Conservation (phyloP, 768 basidiomycete genomes). For the Auricularia auricula-judae region DNA sequence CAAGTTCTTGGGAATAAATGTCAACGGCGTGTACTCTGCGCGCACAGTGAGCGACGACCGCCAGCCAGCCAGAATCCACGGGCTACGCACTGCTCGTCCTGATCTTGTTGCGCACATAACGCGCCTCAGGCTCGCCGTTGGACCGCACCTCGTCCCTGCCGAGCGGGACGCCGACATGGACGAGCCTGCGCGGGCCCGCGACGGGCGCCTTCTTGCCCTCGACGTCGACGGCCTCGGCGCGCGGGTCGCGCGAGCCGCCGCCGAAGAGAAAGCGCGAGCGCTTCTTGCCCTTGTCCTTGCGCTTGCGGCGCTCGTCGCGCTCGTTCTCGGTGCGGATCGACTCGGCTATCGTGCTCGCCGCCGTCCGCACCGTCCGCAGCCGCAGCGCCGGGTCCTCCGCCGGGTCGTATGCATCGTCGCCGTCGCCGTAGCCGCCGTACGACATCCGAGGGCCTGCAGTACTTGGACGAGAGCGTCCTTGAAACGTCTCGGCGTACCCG, state of each 20-base stretch:
- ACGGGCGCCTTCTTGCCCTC: constrained; percentile 23
- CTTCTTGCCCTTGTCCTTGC: constrained; percentile 28
- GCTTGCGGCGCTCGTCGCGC: constrained; percentile 44
- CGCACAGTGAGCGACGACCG: background rate
- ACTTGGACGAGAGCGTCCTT: too few species aligned
- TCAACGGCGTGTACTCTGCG: constrained; percentile 79
- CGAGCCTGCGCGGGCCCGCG: constrained; percentile 49
- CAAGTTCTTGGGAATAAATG: constrained; percentile 89
- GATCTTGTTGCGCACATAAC: constrained; percentile 90
- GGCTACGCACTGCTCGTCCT: constrained; percentile 82
- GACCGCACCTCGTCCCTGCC: constrained; percentile 53
- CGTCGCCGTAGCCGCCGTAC: too few species aligned
- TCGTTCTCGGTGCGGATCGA: constrained; percentile 67
- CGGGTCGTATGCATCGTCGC: background rate
- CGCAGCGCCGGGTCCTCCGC: constrained; percentile 67
- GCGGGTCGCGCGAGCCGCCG: constrained; percentile 8
- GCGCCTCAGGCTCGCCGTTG: constrained; percentile 62
- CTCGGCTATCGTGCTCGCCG: constrained; percentile 82
- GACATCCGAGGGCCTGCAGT: too few species aligned
- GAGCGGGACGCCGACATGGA: constrained; percentile 72
- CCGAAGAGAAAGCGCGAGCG: constrained; percentile 14
- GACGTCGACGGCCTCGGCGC: constrained; percentile 13
- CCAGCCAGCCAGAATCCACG: background rate
- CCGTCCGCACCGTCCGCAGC: constrained; percentile 85
- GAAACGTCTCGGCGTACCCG: too few species aligned